Evolutionary conservation across 768 basidiomycete species (phyloP), one percentile per base, ranked within the genome.

Genomic region (Mycena indigotica): DNA sequence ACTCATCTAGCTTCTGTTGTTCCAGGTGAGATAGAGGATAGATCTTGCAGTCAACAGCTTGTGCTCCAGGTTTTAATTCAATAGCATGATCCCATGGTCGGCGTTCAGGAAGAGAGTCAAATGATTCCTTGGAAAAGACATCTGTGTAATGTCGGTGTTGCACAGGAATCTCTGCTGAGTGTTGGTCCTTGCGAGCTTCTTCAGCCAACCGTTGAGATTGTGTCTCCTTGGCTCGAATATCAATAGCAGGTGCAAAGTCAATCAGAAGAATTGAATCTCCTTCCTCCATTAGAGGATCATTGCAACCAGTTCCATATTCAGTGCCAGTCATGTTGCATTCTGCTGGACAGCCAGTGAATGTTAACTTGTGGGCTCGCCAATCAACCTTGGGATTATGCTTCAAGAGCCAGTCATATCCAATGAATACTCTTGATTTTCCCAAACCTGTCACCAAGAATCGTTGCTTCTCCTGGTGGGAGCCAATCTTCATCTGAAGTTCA

Each of bases 71-170:
- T 24, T 68, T 62, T 0, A 78, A 52, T 4, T 77, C 64, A 45
- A 79, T 78, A 6, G 65, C 64, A 29, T 72, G 67, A 35, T 80
- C 75, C 65, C 73, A 78, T 0, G 67, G 67, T 1, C 67, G 61
- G 53, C 56, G 40, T 15, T 63, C 66, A 3, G 75, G 73, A 1
- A 79, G 40, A 58, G 61, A 51, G 30, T 68, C 58, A 48, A 67
- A 68, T 2, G 41, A 46, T 21, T 61, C 52, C 35, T 63, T 63
- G 2, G 52, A 26, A 21, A 68, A 65, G 0, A 67, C 55, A 19
- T 52, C 40, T 28, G 49, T 55, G 32, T 53, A 64, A 23, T 52
- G 21, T 23, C 28, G 54, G 28, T 48, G 29, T 41, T 53, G 29
- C 52, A 16, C 52, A 19, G 52, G 54, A 19, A 49, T 49, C n/a